Base-by-base conservation (phyloP, 2,329 filamentous ascomycete genomes). In the Stemphylium beticola region DNA sequence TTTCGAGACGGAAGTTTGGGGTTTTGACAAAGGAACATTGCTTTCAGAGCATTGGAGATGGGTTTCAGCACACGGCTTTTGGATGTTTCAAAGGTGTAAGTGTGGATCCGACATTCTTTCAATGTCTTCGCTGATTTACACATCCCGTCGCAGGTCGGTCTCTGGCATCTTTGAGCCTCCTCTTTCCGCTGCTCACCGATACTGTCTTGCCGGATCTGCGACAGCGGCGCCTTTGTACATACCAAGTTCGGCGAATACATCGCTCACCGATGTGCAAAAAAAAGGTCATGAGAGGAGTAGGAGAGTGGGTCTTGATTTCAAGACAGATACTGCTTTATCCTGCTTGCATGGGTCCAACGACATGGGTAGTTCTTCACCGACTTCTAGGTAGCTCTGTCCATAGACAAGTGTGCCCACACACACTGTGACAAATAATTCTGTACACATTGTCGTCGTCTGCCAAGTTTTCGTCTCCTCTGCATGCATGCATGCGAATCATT, bases 61-160 rank as follows among this genome's bases (percentile, higher is more conserved):
- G 10, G 24, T 41, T 26, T 32, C 34, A 32, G n/a, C 12, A 32
- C n/a, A 34, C 36, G 20, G 14, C 18, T 7, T 6, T 5, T 3
- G 37, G 17, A n/a, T 20, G 9, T 41, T 18, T 36, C 17, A 20
- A 58, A 48, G 44, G 44, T 38, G 49, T 58, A 53, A 56, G 60
- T 53, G 20, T 44, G 18, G 4, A 43, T 50, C n/a, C 2, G 7
- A 12, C 8, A 5, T 39, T 36, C 24, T 14, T 18, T 26, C 34
- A 34, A 10, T 34, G 1, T 17, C 10, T 49, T 31, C 42, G 29
- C 18, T 55, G 52, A 55, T 58, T 58, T 58, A 58, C 55, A 39
- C 43, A 51, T 31, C 54, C 20, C 18, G 42, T 51, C 52, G 2
- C 39, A 58, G 47, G 43, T 41, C 2, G 22, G 3, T 31, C 39